Base-by-base conservation (phyloP, 495 filamentous ascomycete genomes). In the Daldinia bambusicola region DNA sequence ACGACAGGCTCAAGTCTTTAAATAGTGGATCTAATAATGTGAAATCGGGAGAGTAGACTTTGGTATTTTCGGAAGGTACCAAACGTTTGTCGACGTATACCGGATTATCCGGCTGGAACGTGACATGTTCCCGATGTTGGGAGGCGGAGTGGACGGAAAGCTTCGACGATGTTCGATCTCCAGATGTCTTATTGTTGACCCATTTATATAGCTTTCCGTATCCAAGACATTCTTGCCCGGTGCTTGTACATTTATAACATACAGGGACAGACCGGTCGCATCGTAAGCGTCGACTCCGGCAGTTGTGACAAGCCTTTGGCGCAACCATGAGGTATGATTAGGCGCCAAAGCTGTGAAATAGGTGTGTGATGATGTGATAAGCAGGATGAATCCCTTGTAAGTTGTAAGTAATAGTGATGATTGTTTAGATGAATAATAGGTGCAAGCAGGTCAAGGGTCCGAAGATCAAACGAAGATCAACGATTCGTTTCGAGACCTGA, bases 251-350 rank as follows among this genome's bases (percentile, higher is more conserved):
- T 57, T 85, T 84, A 57, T 80, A 76, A 61, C 87, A 89, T 57
- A 76, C 69, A 0, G 86, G 81, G 0, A 79, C 71, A 0, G 84
- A 84, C 36, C 80, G 80, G 63, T 89, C 87, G 69, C 87, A 89
- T 53, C 85, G 83, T 9, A 85, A 79, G 20, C 84, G 83, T 62
- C 84, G 82, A 1, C 78, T 80, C 4, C 85, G 86, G 66, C 87
- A 86, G 74, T 81, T 83, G 69, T 84, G 84, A 66, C 84, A 86
- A 43, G 81, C 40, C 59, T 77, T 79, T 38, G 38, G 67, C 37
- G 61, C 60, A 58, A 66, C 69, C 74, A 71, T 72, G 58, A 63
- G 70, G 58, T 69, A 51, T 61, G 34, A 58, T 32, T 6, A 31
- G 18, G 13, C 55, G 55, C 45, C 16, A 52, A 58, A 41, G 40